Percentiles rank a stretch among this genome's conserved stretches.
These are phyloP conservation scores for Bathelium albidoporum DNA, from an alignment of 495 filamentous ascomycete species.

Conservation along the genomic window DNA sequence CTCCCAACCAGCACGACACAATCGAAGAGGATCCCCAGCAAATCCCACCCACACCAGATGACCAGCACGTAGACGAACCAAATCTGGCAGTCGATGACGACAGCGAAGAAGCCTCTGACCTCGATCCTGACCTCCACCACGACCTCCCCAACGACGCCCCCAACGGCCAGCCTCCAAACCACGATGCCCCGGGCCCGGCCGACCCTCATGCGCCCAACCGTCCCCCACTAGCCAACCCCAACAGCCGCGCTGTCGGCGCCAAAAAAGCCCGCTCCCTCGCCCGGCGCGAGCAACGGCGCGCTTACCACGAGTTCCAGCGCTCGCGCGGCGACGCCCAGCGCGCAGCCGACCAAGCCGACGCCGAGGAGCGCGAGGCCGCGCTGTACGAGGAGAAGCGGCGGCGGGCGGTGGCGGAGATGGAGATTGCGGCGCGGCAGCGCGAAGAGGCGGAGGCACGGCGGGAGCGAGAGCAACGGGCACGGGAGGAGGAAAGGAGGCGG, in stretches of 20 bases:
- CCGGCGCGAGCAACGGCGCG: constrained; percentile 37
- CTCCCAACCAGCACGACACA: not conserved
- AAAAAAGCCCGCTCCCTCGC: constrained; percentile 42
- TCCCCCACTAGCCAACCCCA: not conserved
- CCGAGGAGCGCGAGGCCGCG: constrained; percentile 32
- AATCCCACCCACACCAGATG: not conserved
- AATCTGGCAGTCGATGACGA: not conserved
- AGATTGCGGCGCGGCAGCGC: constrained; percentile 27
- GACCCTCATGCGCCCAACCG: constrained; percentile 1
- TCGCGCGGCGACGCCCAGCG: constrained; percentile 33
- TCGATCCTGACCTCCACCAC: not conserved
- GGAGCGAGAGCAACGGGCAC: constrained; percentile 22
- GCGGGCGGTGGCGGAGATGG: constrained; percentile 30
- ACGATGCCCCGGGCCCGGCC: not conserved
- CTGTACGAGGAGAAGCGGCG: constrained; percentile 31
- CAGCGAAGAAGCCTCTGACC: not conserved
- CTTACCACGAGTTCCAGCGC: constrained; percentile 39
- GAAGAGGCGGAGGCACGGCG: constrained; percentile 25
- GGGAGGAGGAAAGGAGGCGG: constrained; percentile 25
- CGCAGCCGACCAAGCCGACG: constrained; percentile 23
- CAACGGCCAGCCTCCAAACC: not conserved
- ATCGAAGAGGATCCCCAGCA: not conserved
- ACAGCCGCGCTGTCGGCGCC: constrained; percentile 31
- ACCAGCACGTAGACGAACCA: not conserved
- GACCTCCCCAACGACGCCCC: constrained; percentile 6